Base-by-base conservation (phyloP, 768 basidiomycete species). In the Brasilioporus rufonigricans region DNA sequence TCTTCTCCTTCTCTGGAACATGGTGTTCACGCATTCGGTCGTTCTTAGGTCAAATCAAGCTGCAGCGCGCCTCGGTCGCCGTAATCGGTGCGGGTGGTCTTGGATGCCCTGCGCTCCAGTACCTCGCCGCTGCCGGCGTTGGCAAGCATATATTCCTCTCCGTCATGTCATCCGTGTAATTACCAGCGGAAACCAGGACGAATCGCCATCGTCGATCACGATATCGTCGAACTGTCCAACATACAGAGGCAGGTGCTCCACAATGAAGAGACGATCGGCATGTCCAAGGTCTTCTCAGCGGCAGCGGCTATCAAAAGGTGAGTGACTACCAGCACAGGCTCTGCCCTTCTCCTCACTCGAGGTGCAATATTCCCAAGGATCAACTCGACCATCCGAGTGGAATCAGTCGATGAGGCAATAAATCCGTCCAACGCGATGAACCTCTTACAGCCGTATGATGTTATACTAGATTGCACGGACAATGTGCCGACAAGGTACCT, bases 51-150 rank as follows among this genome's bases (percentile, higher is more conserved):
- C 96, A 98, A 70, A 69, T 93, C 39, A 92, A 86, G 68, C 76
- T 99, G 11, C 84, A 84, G 55, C 64, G 75, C 9, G 83, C 93
- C 0, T 85, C 86, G 3, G 85, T 95, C 2, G 85, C 85, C 16
- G 92, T 98, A 4, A 83, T 98, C 4, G 97, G 97, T 26, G 97
- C 95, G 16, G 97, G 97, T 0, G 97, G 97, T 10, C 78, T 99
- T 13, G 97, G 97, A 12, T 98, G 97, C 69, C 94, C 97, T 44
- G 92, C 91, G 38, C 77, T 99, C 44, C 93, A 97, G 66, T 97
- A 98, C 70, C 83, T 99, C 12, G 92, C 85, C 5, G 91, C 93
- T 8, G 89, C 92, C 14, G 97, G 97, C 24, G 80, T 98, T 55
- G 96, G 96, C 91, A 63, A 59, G 87, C 65, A 41, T 27, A 4